Evolutionary conservation across 805 yeast species (phyloP).

Genomic region (Cyberlindnera meyerae): DNA sequence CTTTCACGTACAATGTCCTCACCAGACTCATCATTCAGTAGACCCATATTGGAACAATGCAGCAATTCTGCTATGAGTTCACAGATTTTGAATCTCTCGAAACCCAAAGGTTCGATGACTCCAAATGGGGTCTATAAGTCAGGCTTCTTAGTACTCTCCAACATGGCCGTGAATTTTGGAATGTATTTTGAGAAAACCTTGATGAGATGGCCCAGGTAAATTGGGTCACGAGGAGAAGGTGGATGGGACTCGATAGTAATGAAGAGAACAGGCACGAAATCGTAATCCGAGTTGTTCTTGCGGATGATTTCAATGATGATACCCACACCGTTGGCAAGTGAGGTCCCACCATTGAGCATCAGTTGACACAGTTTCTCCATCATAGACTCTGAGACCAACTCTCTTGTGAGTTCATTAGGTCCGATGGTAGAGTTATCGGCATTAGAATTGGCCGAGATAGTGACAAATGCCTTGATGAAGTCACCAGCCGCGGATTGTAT

Average conservation of each 20-base stretch:
- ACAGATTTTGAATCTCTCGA: slow-evolving; percentile 84
- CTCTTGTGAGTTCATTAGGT: slow-evolving; percentile 90
- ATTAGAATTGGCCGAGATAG: slow-evolving; percentile 89
- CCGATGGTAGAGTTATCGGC: slow-evolving; percentile 90
- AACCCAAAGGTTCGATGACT: slow-evolving; percentile 71
- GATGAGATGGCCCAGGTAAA: slow-evolving; percentile 83
- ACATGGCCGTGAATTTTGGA: slow-evolving; percentile 60
- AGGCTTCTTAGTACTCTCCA: slow-evolving; percentile 36
- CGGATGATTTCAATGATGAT: slow-evolving; percentile 90
- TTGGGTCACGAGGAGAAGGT: slow-evolving; percentile 88
- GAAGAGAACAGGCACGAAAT: slow-evolving; percentile 77
- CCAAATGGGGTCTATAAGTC: slow-evolving; percentile 61
- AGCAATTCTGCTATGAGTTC: slow-evolving; percentile 91
- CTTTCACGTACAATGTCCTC: slow-evolving; percentile 63
- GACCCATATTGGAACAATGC: slow-evolving; percentile 96
- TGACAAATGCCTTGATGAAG: slow-evolving; percentile 86
- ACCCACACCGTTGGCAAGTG: slow-evolving; percentile 91
- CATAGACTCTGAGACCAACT: slow-evolving; percentile 72
- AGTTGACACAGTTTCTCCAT: slow-evolving; percentile 63
- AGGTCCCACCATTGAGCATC: slow-evolving; percentile 81
- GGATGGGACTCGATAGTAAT: slow-evolving; percentile 85
- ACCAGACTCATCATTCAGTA: slow-evolving; percentile 73
- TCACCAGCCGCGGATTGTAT: slow-evolving; percentile 94
- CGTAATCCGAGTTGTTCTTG: slow-evolving; percentile 95
- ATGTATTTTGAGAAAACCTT: slow-evolving; percentile 71